A percentile compares a stretch with the other conserved stretches of the same genome.
These are phyloP conservation scores for Thyridium curvatum DNA, from an alignment of 2,329 filamentous ascomycete species.

Conservation along the genomic window DNA sequence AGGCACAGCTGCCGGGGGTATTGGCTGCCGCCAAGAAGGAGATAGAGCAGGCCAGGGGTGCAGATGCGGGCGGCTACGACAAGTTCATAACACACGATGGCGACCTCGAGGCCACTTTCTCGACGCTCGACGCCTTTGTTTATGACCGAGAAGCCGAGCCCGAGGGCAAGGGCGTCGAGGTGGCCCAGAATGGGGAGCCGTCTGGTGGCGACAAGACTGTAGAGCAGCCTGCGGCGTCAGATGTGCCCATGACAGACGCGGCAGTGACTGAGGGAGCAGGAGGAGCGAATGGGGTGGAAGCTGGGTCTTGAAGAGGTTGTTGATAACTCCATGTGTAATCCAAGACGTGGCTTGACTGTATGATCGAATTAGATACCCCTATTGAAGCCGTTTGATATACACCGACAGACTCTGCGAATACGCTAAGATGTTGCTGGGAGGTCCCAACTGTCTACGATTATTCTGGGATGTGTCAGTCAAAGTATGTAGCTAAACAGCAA, in stretches of 20 bases:
- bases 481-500: too few relatives aligned
- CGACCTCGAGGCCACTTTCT: slow-evolving; percentile 41
- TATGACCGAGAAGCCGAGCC: slow-evolving; percentile 17
- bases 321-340: too few relatives aligned
- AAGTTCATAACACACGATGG: slow-evolving; percentile 41
- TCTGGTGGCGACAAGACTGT: too few relatives aligned
- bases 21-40: slow-evolving; percentile 31
- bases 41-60: slow-evolving; percentile 35
- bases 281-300: slow-evolving; percentile 5
- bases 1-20: slow-evolving; percentile 38
- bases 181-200: not conserved
- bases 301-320: too few relatives aligned
- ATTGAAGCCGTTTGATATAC: too few relatives aligned
- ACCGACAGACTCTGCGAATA: too few relatives aligned
- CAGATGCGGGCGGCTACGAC: slow-evolving; percentile 36
- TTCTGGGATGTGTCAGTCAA: too few relatives aligned
- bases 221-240: slow-evolving; percentile 1
- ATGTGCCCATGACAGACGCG: slow-evolving; percentile 4
- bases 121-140: slow-evolving; percentile 42
- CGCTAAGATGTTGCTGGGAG: too few relatives aligned
- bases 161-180: not conserved
- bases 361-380: too few relatives aligned
- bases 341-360: too few relatives aligned
- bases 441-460: too few relatives aligned
- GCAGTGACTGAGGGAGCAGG: not conserved